Base-by-base conservation (phyloP, 768 basidiomycete species). In the Russula abietina region DNA sequence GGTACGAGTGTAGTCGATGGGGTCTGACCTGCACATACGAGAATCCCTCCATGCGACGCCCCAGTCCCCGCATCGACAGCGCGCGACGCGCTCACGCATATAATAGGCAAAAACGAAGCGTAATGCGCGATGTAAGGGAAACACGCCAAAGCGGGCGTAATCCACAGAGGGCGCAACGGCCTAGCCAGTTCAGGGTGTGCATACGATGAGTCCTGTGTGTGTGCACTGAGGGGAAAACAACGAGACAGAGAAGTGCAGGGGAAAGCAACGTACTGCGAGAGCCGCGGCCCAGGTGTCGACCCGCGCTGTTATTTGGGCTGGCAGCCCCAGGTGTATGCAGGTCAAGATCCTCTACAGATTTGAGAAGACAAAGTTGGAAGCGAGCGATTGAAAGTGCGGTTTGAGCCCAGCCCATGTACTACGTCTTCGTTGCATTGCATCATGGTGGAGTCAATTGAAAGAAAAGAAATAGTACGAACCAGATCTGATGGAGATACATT, bases 321-420 rank as follows among this genome's bases (percentile, higher is more conserved):
- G 91, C 88, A 16, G 76, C 74, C 19, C 80, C 81, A 0, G 87
- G 84, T 1, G 89, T 89, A 68, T 90, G 89, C 9, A 95, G 75
- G 45, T 46, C 45, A 22, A 46, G n/a, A 22, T 46, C 22, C 9
- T n/a, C n/a, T n/a, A 88, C 30, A 96, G 81, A 69, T 91, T 88
- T 33, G 93, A 91, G 79, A 93, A 95, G 22, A 89, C 85, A 68
- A 93, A 93, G 41, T 78, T 80, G 10, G 87, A 84, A n/a, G 94
- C 82, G 5, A 95, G 81, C 2, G 75, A 83, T 70, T 89, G 80
- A 41, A 89, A 83, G 69, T 92, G 93, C 24, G 92, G 92, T 73
- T 93, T 93, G 71, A 96, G 81, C 41, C 91, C 79, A 3, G 79
- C 75, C 92, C 93, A 96, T 5, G 91, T 96, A 68, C 93, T 95